Base-by-base conservation (phyloP, 768 basidiomycete species). In the Mycena maculata region DNA sequence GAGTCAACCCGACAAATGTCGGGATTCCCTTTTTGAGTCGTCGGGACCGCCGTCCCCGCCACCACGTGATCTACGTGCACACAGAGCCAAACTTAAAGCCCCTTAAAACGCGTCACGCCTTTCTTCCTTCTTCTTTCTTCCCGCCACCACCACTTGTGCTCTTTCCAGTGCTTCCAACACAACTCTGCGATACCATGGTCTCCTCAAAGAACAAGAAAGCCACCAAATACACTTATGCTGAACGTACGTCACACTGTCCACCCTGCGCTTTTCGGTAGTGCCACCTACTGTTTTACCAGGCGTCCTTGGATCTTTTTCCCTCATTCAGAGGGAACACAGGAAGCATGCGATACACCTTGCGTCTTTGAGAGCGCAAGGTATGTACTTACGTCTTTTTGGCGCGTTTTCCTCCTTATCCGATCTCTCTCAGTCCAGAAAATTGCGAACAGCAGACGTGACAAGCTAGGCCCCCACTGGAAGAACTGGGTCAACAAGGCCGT, bases 391-490 rank as follows among this genome's bases (percentile, higher is more conserved):
- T 42, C 39, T 16, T 50, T 49, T 48, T n/a, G 16, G 33, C 27
- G 15, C 25, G 13, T 36, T 25, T 28, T 25, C 18, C 38, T 42
- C 31, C 25, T 27, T 18, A 60, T 22, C 52, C 44, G 15, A 25
- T 53, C 36, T 12, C 55, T 27, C 50, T 31, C 50, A 86, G 86
- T 87, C 23, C 83, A 80, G 65, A 86, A 81, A 71, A 83, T 75
- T 54, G 86, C 85, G 13, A 70, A 80, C 48, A 77, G 75, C 30
- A 79, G 78, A 47, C 78, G 82, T 60, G 85, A 85, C 50, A 82
- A 78, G 50, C 77, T 87, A 12, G 85, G 86, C 4, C 83, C 84
- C 8, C 78, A 82, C 38, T 87, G 86, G 86, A 74, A 80, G 16
- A 80, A 73, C 30, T 86, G 84, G 83, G 83, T 87, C 27, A 73